These are phyloP conservation scores for Backusella luteola DNA, from an alignment of 192 early-diverging fungal species.

Conservation along the genomic window DNA sequence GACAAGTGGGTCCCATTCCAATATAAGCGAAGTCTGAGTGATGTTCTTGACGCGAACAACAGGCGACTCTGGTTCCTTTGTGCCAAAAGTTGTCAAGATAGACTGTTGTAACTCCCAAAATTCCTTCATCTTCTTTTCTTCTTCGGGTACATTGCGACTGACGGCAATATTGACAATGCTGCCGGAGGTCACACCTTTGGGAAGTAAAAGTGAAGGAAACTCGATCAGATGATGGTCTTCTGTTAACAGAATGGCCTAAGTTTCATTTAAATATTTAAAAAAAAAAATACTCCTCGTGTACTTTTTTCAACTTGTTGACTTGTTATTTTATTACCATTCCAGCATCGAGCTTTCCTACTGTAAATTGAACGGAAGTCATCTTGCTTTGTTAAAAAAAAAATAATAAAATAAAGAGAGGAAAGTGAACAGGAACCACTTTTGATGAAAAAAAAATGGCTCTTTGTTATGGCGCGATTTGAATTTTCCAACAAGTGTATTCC, in stretches of 20 bases:
- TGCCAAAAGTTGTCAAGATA: constrained; percentile 80
- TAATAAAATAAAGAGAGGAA: neutral
- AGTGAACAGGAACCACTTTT: neutral
- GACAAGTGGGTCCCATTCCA: constrained; percentile 91
- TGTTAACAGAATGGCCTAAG: constrained; percentile 83
- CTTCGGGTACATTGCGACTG: constrained; percentile 84
- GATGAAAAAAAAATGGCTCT: no score
- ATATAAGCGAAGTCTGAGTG: constrained; percentile 83
- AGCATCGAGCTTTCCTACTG: constrained; percentile 93
- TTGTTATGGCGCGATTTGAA: no score
- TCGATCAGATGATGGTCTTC: constrained; percentile 99
- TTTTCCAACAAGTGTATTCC: neutral
- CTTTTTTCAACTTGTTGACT: neutral
- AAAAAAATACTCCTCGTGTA: no score
- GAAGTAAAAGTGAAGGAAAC: constrained; percentile 94
- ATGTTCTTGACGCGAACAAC: constrained; percentile 70
- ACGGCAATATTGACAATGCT: constrained; percentile 97
- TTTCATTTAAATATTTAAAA: neutral
- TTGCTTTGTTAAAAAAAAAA: constrained; percentile 1
- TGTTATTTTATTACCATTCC: constrained; percentile 63
- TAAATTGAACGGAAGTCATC: constrained; percentile 70
- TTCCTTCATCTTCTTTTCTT: constrained; percentile 75
- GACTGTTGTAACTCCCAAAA: constrained; percentile 87
- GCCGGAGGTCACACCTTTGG: constrained; percentile 89
- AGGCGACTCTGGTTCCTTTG: constrained; percentile 77